Percentiles rank a stretch among this genome's conserved stretches.
These are phyloP conservation scores for Botryobasidium botryosum DNA, from an alignment of 768 basidiomycete species.

Conservation along the genomic window DNA sequence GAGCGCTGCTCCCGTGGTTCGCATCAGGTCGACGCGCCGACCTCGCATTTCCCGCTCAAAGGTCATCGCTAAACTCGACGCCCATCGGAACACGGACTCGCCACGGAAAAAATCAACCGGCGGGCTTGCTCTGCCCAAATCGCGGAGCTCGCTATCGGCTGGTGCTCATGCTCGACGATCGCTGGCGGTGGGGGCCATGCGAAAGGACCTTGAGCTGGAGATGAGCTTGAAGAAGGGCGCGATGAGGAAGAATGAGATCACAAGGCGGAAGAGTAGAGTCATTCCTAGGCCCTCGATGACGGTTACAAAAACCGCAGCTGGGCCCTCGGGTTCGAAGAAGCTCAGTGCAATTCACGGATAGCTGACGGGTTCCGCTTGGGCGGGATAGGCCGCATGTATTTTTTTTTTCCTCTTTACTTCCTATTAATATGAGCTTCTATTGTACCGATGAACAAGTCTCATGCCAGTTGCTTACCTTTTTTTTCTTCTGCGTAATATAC, in stretches of 20 bases:
- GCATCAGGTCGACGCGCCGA: conserved; percentile 2
- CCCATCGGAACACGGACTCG: conserved; percentile 3
- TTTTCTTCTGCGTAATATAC: too few species aligned
- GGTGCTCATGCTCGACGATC: not conserved
- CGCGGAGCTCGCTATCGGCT: not conserved
- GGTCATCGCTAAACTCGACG: conserved; percentile 11
- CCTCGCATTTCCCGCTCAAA: conserved; percentile 10
- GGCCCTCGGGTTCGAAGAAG: too few species aligned
- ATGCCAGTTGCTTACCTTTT: too few species aligned
- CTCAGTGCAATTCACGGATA: not conserved
- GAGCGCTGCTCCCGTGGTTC: not conserved
- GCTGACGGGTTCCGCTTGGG: not conserved
- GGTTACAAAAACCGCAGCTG: too few species aligned
- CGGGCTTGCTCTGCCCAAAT: not conserved
- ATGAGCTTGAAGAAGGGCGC: conserved; percentile 3
- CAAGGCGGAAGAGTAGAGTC: too few species aligned
- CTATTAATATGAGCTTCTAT: not conserved
- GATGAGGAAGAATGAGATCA: conserved; percentile 7
- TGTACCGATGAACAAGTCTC: not conserved
- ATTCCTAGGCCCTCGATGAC: too few species aligned
- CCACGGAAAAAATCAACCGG: not conserved
- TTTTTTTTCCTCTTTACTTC: not conserved
- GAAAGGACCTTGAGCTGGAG: not conserved
- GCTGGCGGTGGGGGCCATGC: not conserved
- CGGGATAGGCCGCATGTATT: not conserved